Percentiles rank a stretch among this genome's conserved stretches.
phyloP scores from a whole-genome alignment of 345 rosid genomes.

The Brassica carinata region DNA sequence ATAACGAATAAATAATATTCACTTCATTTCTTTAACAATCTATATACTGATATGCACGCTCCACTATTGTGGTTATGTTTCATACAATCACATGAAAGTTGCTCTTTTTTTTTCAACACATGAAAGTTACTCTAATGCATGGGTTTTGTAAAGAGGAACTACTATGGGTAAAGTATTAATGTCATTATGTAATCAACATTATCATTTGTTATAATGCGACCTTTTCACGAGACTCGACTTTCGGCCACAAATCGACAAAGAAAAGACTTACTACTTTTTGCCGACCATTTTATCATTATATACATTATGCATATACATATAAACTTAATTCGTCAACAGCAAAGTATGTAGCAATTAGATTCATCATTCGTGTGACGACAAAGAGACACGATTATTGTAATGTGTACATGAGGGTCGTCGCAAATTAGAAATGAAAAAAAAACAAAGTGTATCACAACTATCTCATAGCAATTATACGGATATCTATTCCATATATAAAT shows the following conservation, averaged over 20 bases:
- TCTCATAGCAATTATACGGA: conserved; percentile 3
- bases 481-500: neutral
- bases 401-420: neutral
- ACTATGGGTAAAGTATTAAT: neutral
- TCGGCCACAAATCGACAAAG: conserved; percentile 32
- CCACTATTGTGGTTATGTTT: neutral
- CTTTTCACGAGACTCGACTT: conserved; percentile 25
- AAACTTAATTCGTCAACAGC: neutral
- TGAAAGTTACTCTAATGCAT: neutral
- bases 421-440: neutral
- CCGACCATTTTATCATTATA: conserved; percentile 21
- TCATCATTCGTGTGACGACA: conserved; percentile 8
- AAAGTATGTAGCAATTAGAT: neutral
- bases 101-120: neutral
- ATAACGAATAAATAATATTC: neutral
- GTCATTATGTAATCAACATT: neutral
- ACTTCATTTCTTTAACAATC: neutral
- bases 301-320: neutral
- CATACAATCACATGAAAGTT: neutral
- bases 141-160: neutral
- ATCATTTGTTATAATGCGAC: neutral
- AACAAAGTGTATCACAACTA: neutral
- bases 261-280: conserved; percentile 21
- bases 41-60: neutral
- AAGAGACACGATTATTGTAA: neutral